Base-by-base conservation (phyloP, 768 basidiomycete genomes). In the Boletus sp. region DNA sequence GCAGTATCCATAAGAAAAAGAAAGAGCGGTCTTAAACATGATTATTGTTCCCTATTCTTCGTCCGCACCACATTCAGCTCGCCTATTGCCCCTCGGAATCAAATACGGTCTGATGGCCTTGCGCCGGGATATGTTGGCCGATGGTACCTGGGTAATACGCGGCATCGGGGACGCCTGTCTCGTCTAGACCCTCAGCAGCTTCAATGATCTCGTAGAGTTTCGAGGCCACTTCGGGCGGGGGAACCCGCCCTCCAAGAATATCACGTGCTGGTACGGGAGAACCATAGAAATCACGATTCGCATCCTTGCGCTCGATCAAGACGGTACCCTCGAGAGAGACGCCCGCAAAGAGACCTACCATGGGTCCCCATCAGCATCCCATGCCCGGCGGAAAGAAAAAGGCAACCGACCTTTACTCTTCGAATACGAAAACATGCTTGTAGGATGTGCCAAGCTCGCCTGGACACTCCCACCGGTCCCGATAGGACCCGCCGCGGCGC, bases 341-440 rank as follows among this genome's bases (percentile, higher is more conserved):
- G 23, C 96, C 96, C 8, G 96, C 96, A 63, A 94, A 99, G 40
- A 99, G 79, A 55, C 96, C 96, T 90, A 62, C 1, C 23, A 40
- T 4, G 23, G 5, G 19, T 8, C 23, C 46, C 46, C 17, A 23
- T 49, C 42, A 59, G 41, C 39, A 7, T 9, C 5, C 8, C 34
- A 13, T 1, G 1, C 33, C 34, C 29, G 13, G 15, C 4, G 4
- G 17, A 45, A 17, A 6, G 29, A n/a, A 15, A 17, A 5, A 15
- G 27, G 27, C 0, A 21, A 66, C 81, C 54, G 61, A 92, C 93
- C 93, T 75, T 93, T 95, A 13, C 92, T 94, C 72, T 94, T 91
- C 10, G 92, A 94, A 70, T 97, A 96, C 57, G 90, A 93, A 73
- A 97, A 99, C 91, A 98, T 95, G 5, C 94, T 94, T 19, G 95